phyloP scores from a whole-genome alignment of 2,329 filamentous ascomycete species.

The Microcyclosporella mali region DNA sequence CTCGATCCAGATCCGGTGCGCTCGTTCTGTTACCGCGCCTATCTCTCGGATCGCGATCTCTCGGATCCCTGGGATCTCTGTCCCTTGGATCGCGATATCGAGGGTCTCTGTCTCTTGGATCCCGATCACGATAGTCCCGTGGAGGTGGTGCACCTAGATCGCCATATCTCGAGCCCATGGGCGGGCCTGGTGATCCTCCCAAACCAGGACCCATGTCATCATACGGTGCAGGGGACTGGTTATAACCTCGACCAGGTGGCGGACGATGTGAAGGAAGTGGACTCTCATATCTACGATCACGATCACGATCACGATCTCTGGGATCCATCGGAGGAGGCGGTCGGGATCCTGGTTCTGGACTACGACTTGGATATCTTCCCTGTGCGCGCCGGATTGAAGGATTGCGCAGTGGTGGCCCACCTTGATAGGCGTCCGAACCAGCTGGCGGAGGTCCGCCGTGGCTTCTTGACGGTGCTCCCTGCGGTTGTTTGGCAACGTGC shows the following conservation, averaged over 20 bases:
- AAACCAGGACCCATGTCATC: background rate
- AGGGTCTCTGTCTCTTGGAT: background rate
- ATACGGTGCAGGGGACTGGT: background rate
- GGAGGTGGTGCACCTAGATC: background rate
- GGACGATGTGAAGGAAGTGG: background rate
- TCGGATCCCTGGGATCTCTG: constrained; percentile 8
- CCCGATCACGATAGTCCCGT: constrained; percentile 1
- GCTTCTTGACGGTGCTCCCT: constrained; percentile 9
- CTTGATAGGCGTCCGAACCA: constrained; percentile 8
- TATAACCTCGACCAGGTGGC: background rate
- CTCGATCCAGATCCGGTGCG: constrained; percentile 7
- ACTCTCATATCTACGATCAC: background rate
- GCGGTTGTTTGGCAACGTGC: constrained; percentile 15
- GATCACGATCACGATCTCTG: background rate
- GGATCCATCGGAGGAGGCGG: constrained; percentile 6
- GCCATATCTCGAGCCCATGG: background rate
- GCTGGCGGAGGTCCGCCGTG: constrained; percentile 7
- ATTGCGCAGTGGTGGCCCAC: constrained; percentile 13
- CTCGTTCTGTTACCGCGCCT: constrained; percentile 10
- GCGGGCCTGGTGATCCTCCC: background rate
- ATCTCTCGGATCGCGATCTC: constrained; percentile 7
- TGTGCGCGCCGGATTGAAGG: constrained; percentile 14
- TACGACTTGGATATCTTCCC: constrained; percentile 13
- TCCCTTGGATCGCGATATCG: constrained; percentile 8
- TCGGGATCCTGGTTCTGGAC: constrained; percentile 11